Base-by-base conservation (phyloP, 495 filamentous ascomycete genomes). In the Talaromyces ruber region DNA sequence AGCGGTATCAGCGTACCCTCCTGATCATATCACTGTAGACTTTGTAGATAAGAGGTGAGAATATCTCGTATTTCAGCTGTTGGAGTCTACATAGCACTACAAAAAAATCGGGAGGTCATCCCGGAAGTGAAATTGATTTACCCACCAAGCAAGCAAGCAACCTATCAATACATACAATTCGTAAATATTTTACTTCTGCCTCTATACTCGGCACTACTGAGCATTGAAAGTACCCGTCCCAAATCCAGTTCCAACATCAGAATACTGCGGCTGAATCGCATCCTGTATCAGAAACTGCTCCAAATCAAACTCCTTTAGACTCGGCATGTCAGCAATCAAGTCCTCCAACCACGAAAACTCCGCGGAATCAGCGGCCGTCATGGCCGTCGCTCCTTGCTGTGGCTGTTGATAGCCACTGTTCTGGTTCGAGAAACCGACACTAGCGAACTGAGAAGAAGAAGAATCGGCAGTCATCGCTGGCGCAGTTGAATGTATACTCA, bases 281-380 rank as follows among this genome's bases (percentile, higher is more conserved):
- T 60, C 59, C 43, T 60, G 59, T 22, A 52, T 18, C 11, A 76
- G 45, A 47, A 74, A 76, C 21, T 74, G 66, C 14, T 77, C 76
- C 59, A 80, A 63, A 69, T 80, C 77, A 63, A 78, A 77, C 25
- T 78, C 72, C 62, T 74, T 74, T 28, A 80, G 62, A 64, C 74
- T 73, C 1, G 77, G 76, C 64, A 80, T 77, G 67, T 78, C 76
- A 60, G 76, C 70, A 55, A 79, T 62, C 64, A 78, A 64, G 67
- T 77, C 76, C 26, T 76, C 77, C 59, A 80, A 52, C 76, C 77
- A 80, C 3, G 73, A 74, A 47, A 75, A 70, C 37, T 76, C 74
- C 9, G 68, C 70, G 0, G 69, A 62, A 34, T 60, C 69, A 7
- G 72, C 68, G 1, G 60, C 58, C 4, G 64, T 34, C 28, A 34